Base-by-base conservation (phyloP, 345 rosid genomes). In the Geranium rotundifolium region DNA sequence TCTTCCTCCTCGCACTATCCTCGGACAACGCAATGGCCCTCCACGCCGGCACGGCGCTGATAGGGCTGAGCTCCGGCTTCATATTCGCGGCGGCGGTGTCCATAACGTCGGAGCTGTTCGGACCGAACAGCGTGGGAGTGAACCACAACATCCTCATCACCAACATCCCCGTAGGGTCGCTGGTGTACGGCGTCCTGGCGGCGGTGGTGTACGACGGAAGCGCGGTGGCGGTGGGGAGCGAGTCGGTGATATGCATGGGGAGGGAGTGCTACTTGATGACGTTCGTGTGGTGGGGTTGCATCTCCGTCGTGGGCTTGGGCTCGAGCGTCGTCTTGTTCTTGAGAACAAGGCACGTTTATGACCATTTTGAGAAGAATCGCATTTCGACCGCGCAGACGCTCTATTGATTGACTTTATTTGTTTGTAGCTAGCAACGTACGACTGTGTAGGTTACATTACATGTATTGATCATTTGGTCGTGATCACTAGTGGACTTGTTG, bases 31-130 rank as follows among this genome's bases (percentile, higher is more conserved):
- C 60, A 17, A 27, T 75, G 67, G 91, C 85, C 0, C 63, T 93
- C 65, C 78, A 80, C 4, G 75, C 72, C 5, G 83, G 87, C 56
- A 93, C 96, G 0, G 83, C 97, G 5, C 59, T 93, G 10, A 82
- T 93, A 0, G 96, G 96, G 29, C 54, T 90, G 63, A 90, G 99
- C 69, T 93, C 97, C 0, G 99, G 97, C 0, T 93, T 90, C 83
- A 86, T 93, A 72, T 93, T 93, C 59, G 96, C 99, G 2, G 92
- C 96, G 5, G 96, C 97, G 0, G 99, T 93, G 73, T 90, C 99
- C 8, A 73, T 93, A 41, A 93, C 99, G 17, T 90, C 97, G 0
- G 97, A 93, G 75, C 81, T 93, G 3, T 93, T 93, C 20, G 99
- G 99, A 49, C 96, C 96, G 0, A 90, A 85, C 60, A 90, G 92